Percentiles rank a stretch among this genome's conserved stretches.
phyloP scores from a whole-genome alignment of 257 asterid species.

The Misopates orontium region DNA sequence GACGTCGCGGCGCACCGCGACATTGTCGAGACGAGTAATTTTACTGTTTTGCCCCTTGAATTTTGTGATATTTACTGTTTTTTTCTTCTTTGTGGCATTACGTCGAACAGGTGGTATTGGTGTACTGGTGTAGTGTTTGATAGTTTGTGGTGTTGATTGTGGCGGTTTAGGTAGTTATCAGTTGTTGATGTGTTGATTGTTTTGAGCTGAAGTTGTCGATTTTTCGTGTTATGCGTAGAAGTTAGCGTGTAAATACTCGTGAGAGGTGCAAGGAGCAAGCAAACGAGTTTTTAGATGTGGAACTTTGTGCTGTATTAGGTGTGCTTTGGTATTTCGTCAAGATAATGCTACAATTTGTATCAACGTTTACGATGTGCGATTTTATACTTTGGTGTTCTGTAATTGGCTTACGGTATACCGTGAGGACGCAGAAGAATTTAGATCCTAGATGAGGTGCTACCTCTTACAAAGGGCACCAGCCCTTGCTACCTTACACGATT shows the following conservation, averaged over 20 bases:
- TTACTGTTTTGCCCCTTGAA: neutral
- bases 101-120: conserved; percentile 33
- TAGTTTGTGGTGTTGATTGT: neutral
- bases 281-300: neutral
- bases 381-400: neutral
- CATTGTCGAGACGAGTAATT: conserved; percentile 80
- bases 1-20: conserved; percentile 99
- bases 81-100: conserved; percentile 27
- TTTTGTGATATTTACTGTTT: too few species aligned
- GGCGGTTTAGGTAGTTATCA: conserved; percentile 7
- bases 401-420: neutral
- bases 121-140: too few species aligned
- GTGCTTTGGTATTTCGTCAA: neutral
- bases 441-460: too few species aligned
- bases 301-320: neutral
- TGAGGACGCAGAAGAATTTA: too few species aligned
- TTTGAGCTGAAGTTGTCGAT: neutral
- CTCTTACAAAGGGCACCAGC: neutral
- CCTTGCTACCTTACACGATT: neutral
- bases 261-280: neutral
- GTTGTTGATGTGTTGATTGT: conserved; percentile 6
- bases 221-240: too few species aligned
- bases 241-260: neutral
- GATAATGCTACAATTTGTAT: neutral
- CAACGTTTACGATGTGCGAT: neutral